A percentile compares a stretch with the other conserved stretches of the same genome.
Evolutionary conservation across 768 basidiomycete genomes (phyloP).

Genomic region (Collybia sordida): DNA sequence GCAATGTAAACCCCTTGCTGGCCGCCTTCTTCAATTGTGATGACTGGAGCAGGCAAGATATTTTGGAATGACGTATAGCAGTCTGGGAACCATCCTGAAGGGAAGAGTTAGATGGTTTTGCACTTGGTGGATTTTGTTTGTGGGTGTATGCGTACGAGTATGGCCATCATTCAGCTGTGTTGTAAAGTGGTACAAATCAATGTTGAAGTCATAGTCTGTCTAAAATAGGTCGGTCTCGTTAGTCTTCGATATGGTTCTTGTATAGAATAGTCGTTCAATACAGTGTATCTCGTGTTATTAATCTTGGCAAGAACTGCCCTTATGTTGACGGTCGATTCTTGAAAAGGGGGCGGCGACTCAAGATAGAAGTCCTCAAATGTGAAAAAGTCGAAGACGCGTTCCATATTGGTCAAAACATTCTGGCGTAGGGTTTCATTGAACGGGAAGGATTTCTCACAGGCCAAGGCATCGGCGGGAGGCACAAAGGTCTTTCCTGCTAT

Average conservation of each 20-base stretch:
- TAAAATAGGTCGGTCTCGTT: slow-evolving; percentile 20
- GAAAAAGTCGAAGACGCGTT: slow-evolving; percentile 51
- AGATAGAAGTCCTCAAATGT: slow-evolving; percentile 55
- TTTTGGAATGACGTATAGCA: slow-evolving; percentile 58
- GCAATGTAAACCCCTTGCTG: slow-evolving; percentile 48
- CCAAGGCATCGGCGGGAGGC: slow-evolving; percentile 51
- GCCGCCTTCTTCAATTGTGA: slow-evolving; percentile 49
- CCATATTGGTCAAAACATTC: slow-evolving; percentile 48
- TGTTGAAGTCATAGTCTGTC: slow-evolving; percentile 69
- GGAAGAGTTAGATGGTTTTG: not conserved
- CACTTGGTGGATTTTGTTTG: not conserved
- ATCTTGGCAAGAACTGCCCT: slow-evolving; percentile 47
- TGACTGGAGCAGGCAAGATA: slow-evolving; percentile 55
- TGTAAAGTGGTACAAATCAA: slow-evolving; percentile 53
- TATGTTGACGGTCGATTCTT: slow-evolving; percentile 57
- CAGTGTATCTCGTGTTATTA: slow-evolving; percentile 46
- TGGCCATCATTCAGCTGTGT: slow-evolving; percentile 65
- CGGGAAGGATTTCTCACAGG: slow-evolving; percentile 57
- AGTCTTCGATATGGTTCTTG: not conserved
- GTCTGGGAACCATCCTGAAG: slow-evolving; percentile 53
- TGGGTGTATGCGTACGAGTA: slow-evolving; percentile 41
- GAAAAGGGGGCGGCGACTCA: slow-evolving; percentile 50
- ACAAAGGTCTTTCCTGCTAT: slow-evolving; percentile 44
- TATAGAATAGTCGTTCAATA: slow-evolving; percentile 16
- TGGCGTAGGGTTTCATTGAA: slow-evolving; percentile 57